A percentile compares a stretch with the other conserved stretches of the same genome.
These are phyloP conservation scores for Boletus smithii DNA, from an alignment of 1,284 basidiomycete genomes.

Conservation along the genomic window DNA sequence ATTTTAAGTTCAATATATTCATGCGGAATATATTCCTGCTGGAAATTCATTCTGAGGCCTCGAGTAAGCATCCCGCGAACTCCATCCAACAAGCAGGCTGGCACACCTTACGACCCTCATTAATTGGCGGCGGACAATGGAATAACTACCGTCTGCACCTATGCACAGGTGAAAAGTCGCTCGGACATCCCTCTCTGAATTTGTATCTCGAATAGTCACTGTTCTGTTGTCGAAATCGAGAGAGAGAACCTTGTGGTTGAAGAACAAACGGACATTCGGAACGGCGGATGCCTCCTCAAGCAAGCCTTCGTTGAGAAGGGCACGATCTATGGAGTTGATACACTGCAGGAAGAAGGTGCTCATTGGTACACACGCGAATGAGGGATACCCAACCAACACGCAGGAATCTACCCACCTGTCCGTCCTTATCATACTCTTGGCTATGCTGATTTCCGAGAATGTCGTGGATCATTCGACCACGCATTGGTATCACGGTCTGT, in stretches of 20 bases:
- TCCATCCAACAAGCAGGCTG: constrained; percentile 9
- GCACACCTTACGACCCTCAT: constrained; percentile 85
- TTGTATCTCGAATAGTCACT: constrained; percentile 48
- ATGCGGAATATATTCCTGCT: constrained; percentile 92
- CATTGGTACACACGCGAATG: constrained; percentile 23
- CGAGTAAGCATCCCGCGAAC: constrained; percentile 16
- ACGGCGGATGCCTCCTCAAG: constrained; percentile 65
- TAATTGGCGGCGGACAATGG: constrained; percentile 80
- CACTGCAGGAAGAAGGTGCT: constrained; percentile 48
- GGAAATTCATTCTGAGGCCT: constrained; percentile 79
- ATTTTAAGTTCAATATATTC: constrained; percentile 97
- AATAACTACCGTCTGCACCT: constrained; percentile 89
- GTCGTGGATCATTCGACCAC: constrained; percentile 93
- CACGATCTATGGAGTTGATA: constrained; percentile 92
- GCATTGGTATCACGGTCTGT: constrained; percentile 87
- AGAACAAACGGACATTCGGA: constrained; percentile 67
- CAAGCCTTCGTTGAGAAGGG: constrained; percentile 83
- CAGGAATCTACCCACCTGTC: constrained; percentile 59
- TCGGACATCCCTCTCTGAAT: constrained; percentile 43
- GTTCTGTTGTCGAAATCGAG: constrained; percentile 71
- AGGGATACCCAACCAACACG: constrained; percentile 21
- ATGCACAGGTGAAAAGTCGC: constrained; percentile 78
- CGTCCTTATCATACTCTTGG: constrained; percentile 84
- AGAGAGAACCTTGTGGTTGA: constrained; percentile 75
- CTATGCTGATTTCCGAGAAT: constrained; percentile 66